phyloP scores from a whole-genome alignment of 495 filamentous ascomycete genomes.

The Entonaema liquescens region DNA sequence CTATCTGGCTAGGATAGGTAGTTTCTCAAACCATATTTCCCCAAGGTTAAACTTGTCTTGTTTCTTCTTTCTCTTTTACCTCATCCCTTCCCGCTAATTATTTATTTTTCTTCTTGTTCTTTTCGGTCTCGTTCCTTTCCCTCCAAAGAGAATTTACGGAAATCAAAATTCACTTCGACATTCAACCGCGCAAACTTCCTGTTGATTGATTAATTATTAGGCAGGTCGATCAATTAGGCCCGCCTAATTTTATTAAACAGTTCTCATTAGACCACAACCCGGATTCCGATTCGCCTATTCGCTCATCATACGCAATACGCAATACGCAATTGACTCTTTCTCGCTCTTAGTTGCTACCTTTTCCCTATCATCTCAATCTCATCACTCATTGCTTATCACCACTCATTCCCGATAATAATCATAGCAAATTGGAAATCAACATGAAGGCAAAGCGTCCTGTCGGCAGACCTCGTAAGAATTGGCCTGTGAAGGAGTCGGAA shows the following conservation, averaged over 20 bases:
- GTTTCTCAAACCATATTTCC: conserved; percentile 19
- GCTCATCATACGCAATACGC: conserved; percentile 12
- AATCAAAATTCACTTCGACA: conserved; percentile 4
- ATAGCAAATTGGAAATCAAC: background rate
- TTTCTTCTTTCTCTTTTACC: background rate
- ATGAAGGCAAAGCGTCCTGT: conserved; percentile 35
- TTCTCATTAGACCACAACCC: conserved; percentile 3
- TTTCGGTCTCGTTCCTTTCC: too few relatives aligned
- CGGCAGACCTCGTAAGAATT: conserved; percentile 31
- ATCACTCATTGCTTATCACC: background rate
- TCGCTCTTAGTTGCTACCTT: conserved; percentile 6
- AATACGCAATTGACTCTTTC: background rate
- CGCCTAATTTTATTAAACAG: conserved; percentile 11
- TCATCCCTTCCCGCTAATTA: background rate
- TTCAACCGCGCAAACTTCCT: conserved; percentile 11
- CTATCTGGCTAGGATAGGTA: conserved; percentile 26
- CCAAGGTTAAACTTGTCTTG: conserved; percentile 11
- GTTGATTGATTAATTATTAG: conserved; percentile 18
- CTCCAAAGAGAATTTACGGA: background rate
- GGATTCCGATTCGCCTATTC: conserved; percentile 17
- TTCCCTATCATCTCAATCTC: background rate
- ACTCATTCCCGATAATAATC: background rate
- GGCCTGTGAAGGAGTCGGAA: conserved; percentile 13
- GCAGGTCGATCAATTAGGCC: conserved; percentile 10
- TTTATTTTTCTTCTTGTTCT: background rate